phyloP scores from a whole-genome alignment of 371 early-diverging fungal genomes.

The Syncephalastrum contaminatum region DNA sequence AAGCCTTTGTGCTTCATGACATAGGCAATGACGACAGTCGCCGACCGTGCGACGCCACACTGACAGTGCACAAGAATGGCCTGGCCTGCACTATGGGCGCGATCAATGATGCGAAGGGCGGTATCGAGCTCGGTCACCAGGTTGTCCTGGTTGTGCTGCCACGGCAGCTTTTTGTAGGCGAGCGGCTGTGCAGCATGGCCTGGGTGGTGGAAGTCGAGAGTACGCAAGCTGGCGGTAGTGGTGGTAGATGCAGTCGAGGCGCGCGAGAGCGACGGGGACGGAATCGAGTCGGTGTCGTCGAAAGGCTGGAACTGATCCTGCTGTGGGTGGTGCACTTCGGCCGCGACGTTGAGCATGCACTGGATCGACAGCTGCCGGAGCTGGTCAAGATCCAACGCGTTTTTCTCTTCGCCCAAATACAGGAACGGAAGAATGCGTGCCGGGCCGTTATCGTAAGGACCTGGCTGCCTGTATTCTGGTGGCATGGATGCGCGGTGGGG shows the following conservation, averaged over 20 bases:
- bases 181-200: not conserved
- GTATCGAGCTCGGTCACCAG: conserved; percentile 60
- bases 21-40: conserved; percentile 85
- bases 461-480: conserved; percentile 14
- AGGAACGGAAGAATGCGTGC: conserved; percentile 65
- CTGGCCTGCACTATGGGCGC: conserved; percentile 50
- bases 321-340: conserved; percentile 61
- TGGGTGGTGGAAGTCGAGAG: conserved; percentile 7
- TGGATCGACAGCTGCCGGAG: conserved; percentile 50
- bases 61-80: conserved; percentile 87
- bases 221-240: conserved; percentile 2
- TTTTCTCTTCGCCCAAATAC: conserved; percentile 71
- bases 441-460: conserved; percentile 51
- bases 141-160: conserved; percentile 80
- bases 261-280: conserved; percentile 36
- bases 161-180: conserved; percentile 64
- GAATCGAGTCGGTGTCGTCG: conserved; percentile 19
- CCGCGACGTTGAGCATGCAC: conserved; percentile 77
- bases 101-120: conserved; percentile 74
- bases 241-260: conserved; percentile 28
- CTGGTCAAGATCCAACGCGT: conserved; percentile 46
- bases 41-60: conserved; percentile 88
- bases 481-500: conserved; percentile 11
- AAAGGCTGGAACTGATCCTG: conserved; percentile 29
- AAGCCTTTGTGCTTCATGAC: conserved; percentile 71